Evolutionary conservation across 1,284 basidiomycete genomes (phyloP).

Genomic region (Microbotryum lychnidis-dioicae): DNA sequence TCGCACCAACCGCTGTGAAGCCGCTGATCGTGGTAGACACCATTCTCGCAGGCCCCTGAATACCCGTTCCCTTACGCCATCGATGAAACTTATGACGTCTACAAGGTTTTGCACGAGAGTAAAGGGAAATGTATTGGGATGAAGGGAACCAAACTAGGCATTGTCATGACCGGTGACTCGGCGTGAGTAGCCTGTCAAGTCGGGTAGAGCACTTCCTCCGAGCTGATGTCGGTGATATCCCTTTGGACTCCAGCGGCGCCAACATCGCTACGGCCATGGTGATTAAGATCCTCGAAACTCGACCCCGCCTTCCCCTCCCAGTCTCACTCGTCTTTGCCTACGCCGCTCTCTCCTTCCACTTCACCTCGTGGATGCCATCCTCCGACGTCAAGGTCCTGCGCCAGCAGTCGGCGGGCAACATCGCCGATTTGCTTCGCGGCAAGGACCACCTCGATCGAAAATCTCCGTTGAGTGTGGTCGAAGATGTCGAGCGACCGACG

Average conservation of each 20-base stretch:
- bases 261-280: slow-evolving; percentile 74
- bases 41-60: slow-evolving; percentile 30
- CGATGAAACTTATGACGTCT: slow-evolving; percentile 87
- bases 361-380: slow-evolving; percentile 90
- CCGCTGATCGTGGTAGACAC: too few relatives aligned
- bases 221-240: slow-evolving; percentile 24
- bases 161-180: slow-evolving; percentile 80
- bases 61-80: slow-evolving; percentile 89
- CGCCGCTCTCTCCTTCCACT: slow-evolving; percentile 81
- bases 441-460: slow-evolving; percentile 70
- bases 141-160: slow-evolving; percentile 51
- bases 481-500: slow-evolving; percentile 46
- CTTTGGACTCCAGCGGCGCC: slow-evolving; percentile 55
- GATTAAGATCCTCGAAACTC: slow-evolving; percentile 67
- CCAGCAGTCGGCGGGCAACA: slow-evolving; percentile 56
- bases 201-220: slow-evolving; percentile 33
- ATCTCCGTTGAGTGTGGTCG: slow-evolving; percentile 74
- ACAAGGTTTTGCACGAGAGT: slow-evolving; percentile 70
- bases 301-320: slow-evolving; percentile 50
- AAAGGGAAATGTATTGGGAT: slow-evolving; percentile 74
- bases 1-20: neutral
- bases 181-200: slow-evolving; percentile 54
- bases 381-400: slow-evolving; percentile 72
- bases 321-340: slow-evolving; percentile 70
- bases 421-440: slow-evolving; percentile 59